A percentile compares a stretch with the other conserved stretches of the same genome.
Conservation (phyloP, 805 yeast genomes). For the Clavispora phyllophila region DNA sequence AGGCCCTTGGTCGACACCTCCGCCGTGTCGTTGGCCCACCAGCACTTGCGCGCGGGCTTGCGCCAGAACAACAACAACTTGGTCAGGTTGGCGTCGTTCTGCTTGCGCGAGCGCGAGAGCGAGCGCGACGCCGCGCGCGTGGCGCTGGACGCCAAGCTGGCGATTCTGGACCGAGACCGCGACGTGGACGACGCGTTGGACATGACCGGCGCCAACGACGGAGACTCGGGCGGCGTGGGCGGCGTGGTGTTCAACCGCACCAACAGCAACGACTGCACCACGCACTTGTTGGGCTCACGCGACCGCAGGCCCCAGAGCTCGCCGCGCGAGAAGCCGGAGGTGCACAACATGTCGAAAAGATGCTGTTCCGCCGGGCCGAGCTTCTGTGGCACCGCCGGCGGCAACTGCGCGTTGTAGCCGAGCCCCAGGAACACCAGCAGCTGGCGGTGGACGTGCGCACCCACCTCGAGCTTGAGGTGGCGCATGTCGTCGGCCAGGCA, state of each 20-base stretch:
- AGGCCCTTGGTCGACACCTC: conserved; percentile 37
- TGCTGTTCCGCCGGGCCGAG: conserved; percentile 92
- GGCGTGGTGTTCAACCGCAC: conserved; percentile 47
- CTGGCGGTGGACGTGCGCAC: conserved; percentile 55
- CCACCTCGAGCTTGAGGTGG: conserved; percentile 67
- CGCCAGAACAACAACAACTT: conserved; percentile 91
- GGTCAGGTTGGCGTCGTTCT: conserved; percentile 36
- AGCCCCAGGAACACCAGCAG: conserved; percentile 73
- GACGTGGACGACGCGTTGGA: conserved; percentile 34
- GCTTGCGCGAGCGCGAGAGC: conserved; percentile 44
- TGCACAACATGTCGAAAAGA: conserved; percentile 87
- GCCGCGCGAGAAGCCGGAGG: conserved; percentile 68
- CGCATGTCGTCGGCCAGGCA: conserved; percentile 56
- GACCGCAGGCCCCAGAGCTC: conserved; percentile 86
- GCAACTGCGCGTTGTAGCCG: conserved; percentile 42
- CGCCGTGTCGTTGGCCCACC: conserved; percentile 80
- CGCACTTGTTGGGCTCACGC: conserved; percentile 83
- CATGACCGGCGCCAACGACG: conserved; percentile 38
- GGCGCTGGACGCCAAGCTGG: conserved; percentile 52
- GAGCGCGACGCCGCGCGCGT: conserved; percentile 57
- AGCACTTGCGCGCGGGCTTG: conserved; percentile 96
- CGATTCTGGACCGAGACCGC: conserved; percentile 46
- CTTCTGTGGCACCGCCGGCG: conserved; percentile 37
- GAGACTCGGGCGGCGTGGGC: conserved; percentile 39
- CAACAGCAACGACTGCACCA: conserved; percentile 76